These are phyloP conservation scores for Cladophialophora carrionii DNA, from an alignment of 2,329 filamentous ascomycete species.

Conservation along the genomic window DNA sequence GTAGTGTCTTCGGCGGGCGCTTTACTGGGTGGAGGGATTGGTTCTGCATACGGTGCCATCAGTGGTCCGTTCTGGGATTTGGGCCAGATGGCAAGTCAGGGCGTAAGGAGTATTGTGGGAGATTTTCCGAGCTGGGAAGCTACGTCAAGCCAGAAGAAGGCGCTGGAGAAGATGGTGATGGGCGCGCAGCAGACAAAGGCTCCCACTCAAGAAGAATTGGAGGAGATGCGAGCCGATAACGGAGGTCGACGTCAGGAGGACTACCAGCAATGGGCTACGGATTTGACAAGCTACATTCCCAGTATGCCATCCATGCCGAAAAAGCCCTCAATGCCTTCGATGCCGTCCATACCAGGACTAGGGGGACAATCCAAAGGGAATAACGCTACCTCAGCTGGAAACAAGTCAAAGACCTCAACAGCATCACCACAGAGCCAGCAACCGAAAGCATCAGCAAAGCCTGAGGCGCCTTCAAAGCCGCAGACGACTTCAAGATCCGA, in stretches of 20 bases:
- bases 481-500: slow-evolving; percentile 13
- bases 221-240: slow-evolving; percentile 25
- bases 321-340: slow-evolving; percentile 16
- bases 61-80: slow-evolving; percentile 30
- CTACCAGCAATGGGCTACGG: slow-evolving; percentile 22
- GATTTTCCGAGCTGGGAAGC: slow-evolving; percentile 30
- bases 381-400: slow-evolving; percentile 3
- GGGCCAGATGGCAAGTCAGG: slow-evolving; percentile 29
- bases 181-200: slow-evolving; percentile 24
- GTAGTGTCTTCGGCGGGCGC: slow-evolving; percentile 24
- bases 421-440: slow-evolving; percentile 16
- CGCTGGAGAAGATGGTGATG: slow-evolving; percentile 30
- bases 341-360: slow-evolving; percentile 23
- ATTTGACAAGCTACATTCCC: slow-evolving; percentile 28
- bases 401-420: slow-evolving; percentile 4
- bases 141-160: slow-evolving; percentile 27
- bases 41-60: slow-evolving; percentile 26
- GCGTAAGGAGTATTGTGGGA: slow-evolving; percentile 25
- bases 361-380: slow-evolving; percentile 18
- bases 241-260: slow-evolving; percentile 19
- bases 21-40: slow-evolving; percentile 25
- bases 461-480: slow-evolving; percentile 15
- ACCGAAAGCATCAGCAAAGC: slow-evolving; percentile 16
- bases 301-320: slow-evolving; percentile 26
- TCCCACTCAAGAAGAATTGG: slow-evolving; percentile 23